Base-by-base conservation (phyloP, 768 basidiomycete genomes). In the Panaeolus papilionaceus region DNA sequence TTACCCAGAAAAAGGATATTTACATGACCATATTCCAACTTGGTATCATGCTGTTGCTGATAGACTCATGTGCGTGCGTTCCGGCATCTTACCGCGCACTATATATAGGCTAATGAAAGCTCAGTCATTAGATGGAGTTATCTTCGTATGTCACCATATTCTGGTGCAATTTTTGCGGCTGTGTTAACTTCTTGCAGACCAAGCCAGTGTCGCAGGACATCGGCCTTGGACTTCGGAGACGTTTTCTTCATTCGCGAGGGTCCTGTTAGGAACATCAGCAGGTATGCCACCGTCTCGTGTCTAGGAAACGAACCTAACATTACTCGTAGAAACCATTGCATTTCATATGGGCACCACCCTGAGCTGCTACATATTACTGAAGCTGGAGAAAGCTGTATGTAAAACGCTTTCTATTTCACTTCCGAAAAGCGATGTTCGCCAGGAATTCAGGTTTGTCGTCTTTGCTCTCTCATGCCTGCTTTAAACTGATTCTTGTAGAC, bases 71-170 rank as follows among this genome's bases (percentile, higher is more conserved):
- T 94, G 75, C 64, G 91, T 82, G 37, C 37, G 69, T 66, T 64
- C 42, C 39, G 63, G 38, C 69, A 51, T 37, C 67, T 68, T 65
- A 58, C 64, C 62, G 14, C 40, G 14, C 10, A 8, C 23, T 14
- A 3, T 62, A 3, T 62, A 18, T 39, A 18, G 47, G 47, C 66
- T 66, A 40, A 47, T 66, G 58, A 9, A 28, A 18, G 9, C 23
- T 8, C 68, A 94, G 93, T 93, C 75, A 93, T 94, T 64, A 82
- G 93, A 70, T 94, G 92, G 91, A 88, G 88, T 39, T 86, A 92
- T 70, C 79, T 92, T 1, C 85, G 90, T 91, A 71, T 4, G 66
- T 70, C 64, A 26, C 40, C 8, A 4, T 58, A 28, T 12, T 58
- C 38, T 11, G 4, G 14, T 47, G 4, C 9, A 65, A 23, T 9